These are phyloP conservation scores for Olyra latifolia DNA, from an alignment of 176 grass and related monocot species.

Conservation along the genomic window DNA sequence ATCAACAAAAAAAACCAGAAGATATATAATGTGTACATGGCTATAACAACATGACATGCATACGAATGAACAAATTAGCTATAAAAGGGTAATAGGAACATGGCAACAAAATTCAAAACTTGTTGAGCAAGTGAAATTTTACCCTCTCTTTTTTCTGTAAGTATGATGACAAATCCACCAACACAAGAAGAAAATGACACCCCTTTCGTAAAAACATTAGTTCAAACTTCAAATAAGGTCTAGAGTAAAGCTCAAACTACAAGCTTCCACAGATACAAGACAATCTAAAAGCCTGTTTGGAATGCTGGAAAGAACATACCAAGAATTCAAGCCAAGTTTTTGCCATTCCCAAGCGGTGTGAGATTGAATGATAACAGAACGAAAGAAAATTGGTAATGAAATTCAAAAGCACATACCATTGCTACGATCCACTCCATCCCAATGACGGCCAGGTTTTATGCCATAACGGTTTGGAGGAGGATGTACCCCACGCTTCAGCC, in stretches of 20 bases:
- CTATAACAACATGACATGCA: not conserved
- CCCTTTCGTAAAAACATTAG: not conserved
- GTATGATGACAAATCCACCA: not conserved
- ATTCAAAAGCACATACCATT: conserved; percentile 56
- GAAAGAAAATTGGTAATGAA: conserved; percentile 11
- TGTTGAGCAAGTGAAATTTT: not conserved
- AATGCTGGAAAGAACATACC: not conserved
- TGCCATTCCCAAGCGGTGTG: not conserved
- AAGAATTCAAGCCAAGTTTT: not conserved
- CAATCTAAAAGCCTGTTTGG: not conserved
- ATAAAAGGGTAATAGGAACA: not conserved
- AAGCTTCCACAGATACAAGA: not conserved
- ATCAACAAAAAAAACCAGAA: not conserved
- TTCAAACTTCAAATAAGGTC: not conserved
- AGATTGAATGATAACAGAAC: not conserved
- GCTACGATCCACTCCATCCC: conserved; percentile 93
- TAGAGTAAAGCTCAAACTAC: not conserved
- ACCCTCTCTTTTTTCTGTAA: not conserved
- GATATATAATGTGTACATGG: not conserved
- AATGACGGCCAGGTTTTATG: conserved; percentile 86
- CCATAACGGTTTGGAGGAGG: conserved; percentile 83
- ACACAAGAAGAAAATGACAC: not conserved
- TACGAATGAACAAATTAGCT: not conserved
- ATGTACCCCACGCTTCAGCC: conserved; percentile 90
- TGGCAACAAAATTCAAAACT: not conserved